Conservation (phyloP, 352 stramenopile species). For the Pythium pyrilobum region DNA sequence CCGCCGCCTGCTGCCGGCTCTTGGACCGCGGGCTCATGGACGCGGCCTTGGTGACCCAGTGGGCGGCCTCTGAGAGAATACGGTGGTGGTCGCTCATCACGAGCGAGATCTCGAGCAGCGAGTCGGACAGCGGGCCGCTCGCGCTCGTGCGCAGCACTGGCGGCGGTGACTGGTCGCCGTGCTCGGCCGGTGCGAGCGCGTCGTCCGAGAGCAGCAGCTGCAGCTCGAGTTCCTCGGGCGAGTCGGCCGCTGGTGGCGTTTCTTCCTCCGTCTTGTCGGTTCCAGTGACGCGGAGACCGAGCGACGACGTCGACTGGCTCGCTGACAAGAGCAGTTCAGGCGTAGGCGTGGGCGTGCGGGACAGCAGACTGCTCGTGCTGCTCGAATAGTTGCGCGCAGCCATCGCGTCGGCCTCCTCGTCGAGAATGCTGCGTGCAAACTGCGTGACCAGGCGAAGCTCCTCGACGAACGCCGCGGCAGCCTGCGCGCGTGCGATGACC, state of each 20-base stretch:
- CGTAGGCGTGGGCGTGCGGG: constrained; percentile 24
- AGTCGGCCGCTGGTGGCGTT: neutral
- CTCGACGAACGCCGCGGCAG: constrained; percentile 47
- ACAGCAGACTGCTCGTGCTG: constrained; percentile 36
- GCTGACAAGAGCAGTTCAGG: neutral
- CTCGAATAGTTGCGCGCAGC: constrained; percentile 30
- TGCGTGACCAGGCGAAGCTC: constrained; percentile 50
- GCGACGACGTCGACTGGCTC: neutral
- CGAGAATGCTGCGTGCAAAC: constrained; percentile 56
- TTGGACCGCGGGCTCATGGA: constrained; percentile 15
- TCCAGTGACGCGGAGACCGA: neutral
- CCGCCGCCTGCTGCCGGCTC: neutral
- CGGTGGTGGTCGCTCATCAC: constrained; percentile 73
- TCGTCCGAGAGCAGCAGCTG: constrained; percentile 8
- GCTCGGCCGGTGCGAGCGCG: neutral
- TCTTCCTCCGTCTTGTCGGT: neutral
- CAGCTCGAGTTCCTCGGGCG: constrained; percentile 3
- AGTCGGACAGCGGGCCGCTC: constrained; percentile 33
- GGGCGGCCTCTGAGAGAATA: constrained; percentile 44
- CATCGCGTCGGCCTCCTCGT: constrained; percentile 32
- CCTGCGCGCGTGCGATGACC: constrained; percentile 9
- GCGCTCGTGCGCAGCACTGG: neutral
- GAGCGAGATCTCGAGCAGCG: constrained; percentile 65
- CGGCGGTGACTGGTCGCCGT: neutral
- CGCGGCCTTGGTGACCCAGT: constrained; percentile 36